These are phyloP conservation scores for Guadua angustifolia DNA, from an alignment of 176 grass and related monocot species.

Conservation along the genomic window DNA sequence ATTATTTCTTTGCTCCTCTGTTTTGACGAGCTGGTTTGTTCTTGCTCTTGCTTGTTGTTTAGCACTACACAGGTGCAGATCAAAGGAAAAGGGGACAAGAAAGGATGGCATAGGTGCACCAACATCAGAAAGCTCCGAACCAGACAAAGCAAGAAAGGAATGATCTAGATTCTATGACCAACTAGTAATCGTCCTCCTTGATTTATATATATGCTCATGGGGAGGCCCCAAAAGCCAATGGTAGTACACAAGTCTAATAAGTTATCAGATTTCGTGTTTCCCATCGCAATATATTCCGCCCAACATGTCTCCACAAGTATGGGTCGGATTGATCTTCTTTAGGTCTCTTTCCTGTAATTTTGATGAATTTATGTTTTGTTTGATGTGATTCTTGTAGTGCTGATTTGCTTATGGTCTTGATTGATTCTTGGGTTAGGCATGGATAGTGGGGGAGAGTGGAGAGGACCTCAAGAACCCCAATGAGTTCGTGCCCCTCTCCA, in stretches of 20 bases:
- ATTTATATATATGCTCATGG: background rate
- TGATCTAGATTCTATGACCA: slow-evolving; percentile 21
- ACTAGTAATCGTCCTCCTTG: background rate
- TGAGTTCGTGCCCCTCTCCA: slow-evolving; percentile 61
- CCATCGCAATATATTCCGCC: background rate
- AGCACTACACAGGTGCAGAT: too few relatives aligned
- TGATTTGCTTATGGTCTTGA: background rate
- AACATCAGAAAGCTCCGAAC: background rate
- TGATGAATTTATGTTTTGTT: background rate
- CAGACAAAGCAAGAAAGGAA: slow-evolving; percentile 11
- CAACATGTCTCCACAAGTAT: slow-evolving; percentile 43
- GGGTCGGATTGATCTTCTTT: background rate
- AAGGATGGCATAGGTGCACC: too few relatives aligned
- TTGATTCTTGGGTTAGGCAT: slow-evolving; percentile 53
- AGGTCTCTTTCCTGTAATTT: background rate
- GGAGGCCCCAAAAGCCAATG: background rate
- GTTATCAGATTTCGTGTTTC: background rate
- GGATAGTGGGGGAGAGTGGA: slow-evolving; percentile 69
- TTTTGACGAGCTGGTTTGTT: too few relatives aligned
- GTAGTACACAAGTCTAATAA: background rate
- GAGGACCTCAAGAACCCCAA: slow-evolving; percentile 61
- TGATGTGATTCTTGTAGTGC: background rate
- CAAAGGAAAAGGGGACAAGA: too few relatives aligned
- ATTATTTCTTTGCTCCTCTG: too few relatives aligned
- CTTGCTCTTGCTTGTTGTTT: too few relatives aligned